Evolutionary conservation across 2,329 filamentous ascomycete species (phyloP), one percentile per base, ranked within the genome.

Genomic region (Cucurbitaria berberidis): DNA sequence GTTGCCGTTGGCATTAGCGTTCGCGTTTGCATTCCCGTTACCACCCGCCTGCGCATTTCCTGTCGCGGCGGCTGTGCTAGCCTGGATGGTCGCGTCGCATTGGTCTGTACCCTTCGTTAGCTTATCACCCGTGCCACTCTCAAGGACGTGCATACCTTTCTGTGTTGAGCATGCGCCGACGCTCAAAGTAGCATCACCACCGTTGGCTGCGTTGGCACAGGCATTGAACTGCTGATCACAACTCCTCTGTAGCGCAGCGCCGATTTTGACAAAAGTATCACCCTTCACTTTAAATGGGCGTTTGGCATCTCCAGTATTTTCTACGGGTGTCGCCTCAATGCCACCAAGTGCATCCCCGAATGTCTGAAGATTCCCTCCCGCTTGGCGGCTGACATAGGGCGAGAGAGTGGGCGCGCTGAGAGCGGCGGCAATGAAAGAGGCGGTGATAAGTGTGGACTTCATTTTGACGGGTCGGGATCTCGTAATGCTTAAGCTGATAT

Each of bases 151-250:
- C 64, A 40, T 54, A 69, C 66, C 48, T 45, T 69, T 59, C 53
- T 68, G 65, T 2, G 32, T 41, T 11, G 53, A 38, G 49, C 64
- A 68, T 3, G 49, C 60, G 22, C 24, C 26, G 7, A 65, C 60
- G 38, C 58, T 64, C 51, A 66, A 46, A 4, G 53, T 53, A 21
- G 24, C 46, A 45, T 66, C 53, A 6, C 67, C 67, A 3, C 63
- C 60, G 70, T 87, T 88, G 51, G 82, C 82, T 19, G 80, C 81
- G 57, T 86, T 74, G n/a, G 81, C 76, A 66, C 86, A 89, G 3
- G 71, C 73, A 64, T 86, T 88, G 75, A 85, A 82, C 75, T 88
- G 84, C 53, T 86, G 81, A 54, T 85, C 81, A 67, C 86, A 89
- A 29, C 84, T 81, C 41, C 86, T 79, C 73, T 86, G 81, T 39